These are phyloP conservation scores for Psidium guajava DNA, from an alignment of 345 rosid genomes.

Conservation along the genomic window DNA sequence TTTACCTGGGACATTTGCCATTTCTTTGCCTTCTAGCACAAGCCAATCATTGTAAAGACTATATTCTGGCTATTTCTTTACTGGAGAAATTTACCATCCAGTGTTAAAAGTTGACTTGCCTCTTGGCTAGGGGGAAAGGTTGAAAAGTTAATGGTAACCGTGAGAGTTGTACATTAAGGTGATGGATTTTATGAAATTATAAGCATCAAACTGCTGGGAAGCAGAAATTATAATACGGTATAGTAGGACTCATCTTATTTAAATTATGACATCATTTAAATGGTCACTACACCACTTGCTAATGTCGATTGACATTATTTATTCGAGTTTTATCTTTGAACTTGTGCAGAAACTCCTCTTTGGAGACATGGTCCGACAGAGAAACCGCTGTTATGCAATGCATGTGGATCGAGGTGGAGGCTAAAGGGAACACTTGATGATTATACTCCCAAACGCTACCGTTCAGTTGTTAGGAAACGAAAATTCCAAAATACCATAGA, in stretches of 20 bases:
- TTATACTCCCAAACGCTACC: constrained; percentile 42
- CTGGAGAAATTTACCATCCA: not conserved
- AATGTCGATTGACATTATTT: not conserved
- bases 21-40: not conserved
- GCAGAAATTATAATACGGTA: not conserved
- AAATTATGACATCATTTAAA: not conserved
- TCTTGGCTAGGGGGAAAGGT: not conserved
- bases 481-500: not conserved
- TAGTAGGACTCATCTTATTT: not conserved
- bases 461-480: not conserved
- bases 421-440: constrained; percentile 30
- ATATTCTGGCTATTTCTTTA: not conserved
- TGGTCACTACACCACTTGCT: not conserved
- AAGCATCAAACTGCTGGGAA: not conserved
- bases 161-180: not conserved
- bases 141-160: not conserved
- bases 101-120: not conserved
- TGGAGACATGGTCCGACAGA: constrained; percentile 61
- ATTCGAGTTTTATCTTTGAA: not conserved
- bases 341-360: constrained; percentile 39
- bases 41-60: not conserved
- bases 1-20: not conserved
- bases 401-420: constrained; percentile 65
- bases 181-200: not conserved
- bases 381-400: constrained; percentile 68